Percentiles rank a stretch among this genome's conserved stretches.
Conservation (phyloP, 2,329 filamentous ascomycete species). For the Thermomyces lanuginosus region DNA sequence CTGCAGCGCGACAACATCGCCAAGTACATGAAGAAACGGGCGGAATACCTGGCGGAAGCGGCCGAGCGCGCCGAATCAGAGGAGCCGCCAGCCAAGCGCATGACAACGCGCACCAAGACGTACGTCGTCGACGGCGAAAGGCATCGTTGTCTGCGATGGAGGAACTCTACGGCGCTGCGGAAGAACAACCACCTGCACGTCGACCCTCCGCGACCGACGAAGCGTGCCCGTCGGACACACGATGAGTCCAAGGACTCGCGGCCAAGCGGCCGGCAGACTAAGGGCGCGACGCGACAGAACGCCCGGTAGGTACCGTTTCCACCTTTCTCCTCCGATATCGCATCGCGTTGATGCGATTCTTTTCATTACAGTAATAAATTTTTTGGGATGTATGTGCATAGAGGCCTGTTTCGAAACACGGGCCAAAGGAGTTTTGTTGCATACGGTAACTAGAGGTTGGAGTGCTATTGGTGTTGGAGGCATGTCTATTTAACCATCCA, state of each 20-base stretch:
- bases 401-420: too few species aligned
- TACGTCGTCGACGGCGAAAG: slow-evolving; percentile 38
- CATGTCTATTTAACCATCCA: too few species aligned
- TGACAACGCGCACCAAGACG: slow-evolving; percentile 48
- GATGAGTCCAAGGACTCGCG: slow-evolving; percentile 26
- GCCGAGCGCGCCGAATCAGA: slow-evolving; percentile 34
- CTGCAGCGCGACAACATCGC: slow-evolving; percentile 60
- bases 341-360: too few species aligned
- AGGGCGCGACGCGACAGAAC: slow-evolving; percentile 35
- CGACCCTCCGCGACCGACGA: slow-evolving; percentile 38
- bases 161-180: slow-evolving; percentile 43
- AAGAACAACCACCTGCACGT: slow-evolving; percentile 45
- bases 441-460: too few species aligned
- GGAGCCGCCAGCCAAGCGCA: slow-evolving; percentile 33
- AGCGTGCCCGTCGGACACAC: slow-evolving; percentile 31
- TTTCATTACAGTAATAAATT: too few species aligned
- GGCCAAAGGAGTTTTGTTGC: too few species aligned
- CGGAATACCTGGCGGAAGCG: slow-evolving; percentile 47
- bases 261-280: slow-evolving; percentile 32
- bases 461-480: too few species aligned
- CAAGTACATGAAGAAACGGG: slow-evolving; percentile 64
- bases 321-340: too few species aligned
- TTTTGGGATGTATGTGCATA: too few species aligned
- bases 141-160: slow-evolving; percentile 49
- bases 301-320: too few species aligned